Base-by-base conservation (phyloP, 225 moss, liverwort and hornwort species). In the Pseudoscleropodium purum region DNA sequence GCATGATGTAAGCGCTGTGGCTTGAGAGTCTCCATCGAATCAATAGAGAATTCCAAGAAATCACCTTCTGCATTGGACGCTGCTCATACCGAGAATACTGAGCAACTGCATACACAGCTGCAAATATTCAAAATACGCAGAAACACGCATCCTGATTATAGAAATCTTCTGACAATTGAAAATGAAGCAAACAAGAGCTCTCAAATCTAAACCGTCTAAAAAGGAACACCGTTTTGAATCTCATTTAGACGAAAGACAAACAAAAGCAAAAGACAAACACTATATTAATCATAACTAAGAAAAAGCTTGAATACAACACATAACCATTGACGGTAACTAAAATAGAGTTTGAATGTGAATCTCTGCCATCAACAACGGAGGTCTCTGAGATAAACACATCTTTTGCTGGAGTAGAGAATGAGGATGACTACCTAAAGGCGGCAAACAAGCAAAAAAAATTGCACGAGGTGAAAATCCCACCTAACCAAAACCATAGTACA, bases 391-490 rank as follows among this genome's bases (percentile, higher is more conserved):
- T 80, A 51, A 61, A 66, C 41, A 79, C 66, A 85, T 75, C 34
- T 29, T 43, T 29, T 52, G 56, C 47, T 56, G 77, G 45, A 83
- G 79, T 81, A 54, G 79, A 90, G 83, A 82, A 75, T 86, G 49
- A 88, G 52, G 79, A 41, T 6, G 7, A 87, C 91, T 91, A 95
- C 97, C 96, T 86, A 96, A 91, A 84, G 97, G 85, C 90, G 95
- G 97, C 57, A 97, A 91, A 89, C 96, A 95, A 86, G 97, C 95
- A 95, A 93, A 88, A 96, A 94, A 83, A 97, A 95, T 90, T 98
- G 98, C 96, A 96, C 95, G 87, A 97, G 91, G 88, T 95, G 97
- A 93, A 96, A 98, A 89, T 97, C 95, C 92, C 95, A 94, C 93
- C 95, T 96, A 90, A 90, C 74, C 93, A 91, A 83, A 86, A 91